phyloP scores from a whole-genome alignment of 768 basidiomycete species.

The Boletus speciosus region DNA sequence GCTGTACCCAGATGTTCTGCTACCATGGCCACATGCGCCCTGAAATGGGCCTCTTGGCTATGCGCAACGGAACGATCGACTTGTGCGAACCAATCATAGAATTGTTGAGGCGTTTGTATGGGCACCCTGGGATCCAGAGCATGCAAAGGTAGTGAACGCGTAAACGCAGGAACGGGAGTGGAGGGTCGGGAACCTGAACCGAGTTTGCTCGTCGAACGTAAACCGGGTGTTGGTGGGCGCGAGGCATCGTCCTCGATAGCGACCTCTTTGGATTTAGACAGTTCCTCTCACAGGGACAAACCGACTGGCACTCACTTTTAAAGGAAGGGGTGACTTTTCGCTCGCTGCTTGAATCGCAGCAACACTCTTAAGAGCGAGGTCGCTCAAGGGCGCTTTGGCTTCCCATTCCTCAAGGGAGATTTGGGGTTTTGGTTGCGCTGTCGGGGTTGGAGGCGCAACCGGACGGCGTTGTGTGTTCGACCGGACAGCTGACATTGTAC shows the following conservation, averaged over 20 bases:
- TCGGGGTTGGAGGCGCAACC: conserved; percentile 22
- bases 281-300: conserved; percentile 5
- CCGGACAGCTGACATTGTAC: conserved; percentile 24
- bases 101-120: conserved; percentile 89
- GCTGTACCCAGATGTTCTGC: conserved; percentile 75
- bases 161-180: conserved; percentile 32
- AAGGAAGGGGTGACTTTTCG: conserved; percentile 61
- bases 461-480: conserved; percentile 25
- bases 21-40: conserved; percentile 76
- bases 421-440: conserved; percentile 38
- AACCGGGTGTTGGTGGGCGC: conserved; percentile 31
- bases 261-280: conserved; percentile 41
- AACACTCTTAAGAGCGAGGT: conserved; percentile 66
- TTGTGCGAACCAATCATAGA: conserved; percentile 93
- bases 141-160: conserved; percentile 36
- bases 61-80: conserved; percentile 89
- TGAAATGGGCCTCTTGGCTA: conserved; percentile 90
- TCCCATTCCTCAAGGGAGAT: conserved; percentile 93
- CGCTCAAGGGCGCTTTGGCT: conserved; percentile 68
- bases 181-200: conserved; percentile 43
- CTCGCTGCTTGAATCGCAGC: conserved; percentile 56
- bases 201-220: conserved; percentile 40
- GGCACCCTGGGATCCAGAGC: conserved; percentile 72
- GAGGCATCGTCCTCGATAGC: conserved; percentile 36
- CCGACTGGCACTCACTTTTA: conserved; percentile 53